phyloP scores from a whole-genome alignment of 2,329 filamentous ascomycete genomes.

The Chalaropsis thielavioides region DNA sequence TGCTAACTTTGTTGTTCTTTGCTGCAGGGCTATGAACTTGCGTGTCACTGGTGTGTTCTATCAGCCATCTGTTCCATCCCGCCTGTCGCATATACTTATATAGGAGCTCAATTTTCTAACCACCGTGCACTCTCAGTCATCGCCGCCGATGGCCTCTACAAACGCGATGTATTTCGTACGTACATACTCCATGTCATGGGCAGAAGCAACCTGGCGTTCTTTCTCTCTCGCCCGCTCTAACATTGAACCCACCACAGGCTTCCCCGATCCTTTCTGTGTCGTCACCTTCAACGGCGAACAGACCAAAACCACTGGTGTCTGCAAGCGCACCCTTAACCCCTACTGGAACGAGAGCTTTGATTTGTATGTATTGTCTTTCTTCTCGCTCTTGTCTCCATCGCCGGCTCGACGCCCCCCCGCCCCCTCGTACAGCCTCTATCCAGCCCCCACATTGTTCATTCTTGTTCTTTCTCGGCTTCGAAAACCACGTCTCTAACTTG shows the following conservation, averaged over 20 bases:
- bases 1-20: conserved; percentile 23
- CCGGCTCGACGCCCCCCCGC: background rate
- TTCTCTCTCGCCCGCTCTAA: background rate
- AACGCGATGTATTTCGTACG: conserved; percentile 97
- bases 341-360: conserved; percentile 99
- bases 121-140: conserved; percentile 52
- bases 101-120: conserved; percentile 1
- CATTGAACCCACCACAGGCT: conserved; percentile 43
- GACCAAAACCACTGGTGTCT: conserved; percentile 93
- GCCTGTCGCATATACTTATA: background rate
- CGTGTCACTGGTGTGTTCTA: conserved; percentile 69
- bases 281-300: conserved; percentile 96
- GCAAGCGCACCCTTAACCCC: conserved; percentile 95
- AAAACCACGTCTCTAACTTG: background rate
- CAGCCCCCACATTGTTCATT: too few species aligned
- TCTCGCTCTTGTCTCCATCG: background rate
- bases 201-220: too few species aligned
- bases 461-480: too few species aligned
- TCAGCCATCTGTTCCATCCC: conserved; percentile 4
- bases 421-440: too few species aligned
- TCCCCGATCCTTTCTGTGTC: conserved; percentile 94
- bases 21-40: conserved; percentile 62
- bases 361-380: conserved; percentile 48
- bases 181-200: conserved; percentile 21
- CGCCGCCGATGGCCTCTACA: conserved; percentile 95